These are phyloP conservation scores for Parafenestella ontariensis DNA, from an alignment of 2,329 filamentous ascomycete species.

Conservation along the genomic window DNA sequence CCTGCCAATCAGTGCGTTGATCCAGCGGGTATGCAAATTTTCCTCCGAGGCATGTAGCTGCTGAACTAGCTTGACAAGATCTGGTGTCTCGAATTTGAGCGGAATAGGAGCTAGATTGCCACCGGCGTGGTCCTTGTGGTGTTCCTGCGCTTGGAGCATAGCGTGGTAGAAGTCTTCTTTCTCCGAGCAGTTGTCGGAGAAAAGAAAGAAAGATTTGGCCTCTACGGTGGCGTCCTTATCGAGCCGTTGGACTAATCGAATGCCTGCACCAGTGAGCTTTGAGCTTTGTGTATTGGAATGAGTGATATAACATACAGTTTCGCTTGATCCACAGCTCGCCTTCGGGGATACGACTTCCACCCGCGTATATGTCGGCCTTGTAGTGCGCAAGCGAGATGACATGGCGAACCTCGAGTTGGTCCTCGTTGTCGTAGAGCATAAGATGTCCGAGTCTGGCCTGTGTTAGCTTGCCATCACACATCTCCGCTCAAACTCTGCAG, in stretches of 20 bases:
- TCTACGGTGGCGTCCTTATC: slow-evolving; percentile 62
- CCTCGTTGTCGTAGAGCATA: slow-evolving; percentile 96
- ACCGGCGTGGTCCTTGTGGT: slow-evolving; percentile 62
- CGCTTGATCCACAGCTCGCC: slow-evolving; percentile 96
- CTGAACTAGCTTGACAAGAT: slow-evolving; percentile 90
- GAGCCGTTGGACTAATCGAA: slow-evolving; percentile 75
- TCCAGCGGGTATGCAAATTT: slow-evolving; percentile 86
- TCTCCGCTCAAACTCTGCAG: slow-evolving; percentile 3
- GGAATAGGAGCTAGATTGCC: slow-evolving; percentile 68
- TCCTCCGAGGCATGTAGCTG: slow-evolving; percentile 91
- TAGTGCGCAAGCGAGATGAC: slow-evolving; percentile 93
- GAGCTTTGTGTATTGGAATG: background rate
- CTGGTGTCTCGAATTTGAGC: slow-evolving; percentile 79
- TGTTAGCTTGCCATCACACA: slow-evolving; percentile 11
- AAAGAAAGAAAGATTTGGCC: slow-evolving; percentile 89
- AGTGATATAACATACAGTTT: slow-evolving; percentile 63
- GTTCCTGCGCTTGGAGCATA: slow-evolving; percentile 82
- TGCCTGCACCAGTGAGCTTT: slow-evolving; percentile 40
- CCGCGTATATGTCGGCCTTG: slow-evolving; percentile 82
- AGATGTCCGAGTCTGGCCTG: slow-evolving; percentile 72
- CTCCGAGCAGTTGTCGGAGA: slow-evolving; percentile 92
- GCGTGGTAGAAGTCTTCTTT: slow-evolving; percentile 99
- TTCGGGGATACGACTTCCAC: slow-evolving; percentile 79
- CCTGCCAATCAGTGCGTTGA: slow-evolving; percentile 89
- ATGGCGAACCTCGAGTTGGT: slow-evolving; percentile 94